Evolutionary conservation across 805 yeast genomes (phyloP), one percentile per base, ranked within the genome.

Genomic region (Cyberlindnera bimundalis): DNA sequence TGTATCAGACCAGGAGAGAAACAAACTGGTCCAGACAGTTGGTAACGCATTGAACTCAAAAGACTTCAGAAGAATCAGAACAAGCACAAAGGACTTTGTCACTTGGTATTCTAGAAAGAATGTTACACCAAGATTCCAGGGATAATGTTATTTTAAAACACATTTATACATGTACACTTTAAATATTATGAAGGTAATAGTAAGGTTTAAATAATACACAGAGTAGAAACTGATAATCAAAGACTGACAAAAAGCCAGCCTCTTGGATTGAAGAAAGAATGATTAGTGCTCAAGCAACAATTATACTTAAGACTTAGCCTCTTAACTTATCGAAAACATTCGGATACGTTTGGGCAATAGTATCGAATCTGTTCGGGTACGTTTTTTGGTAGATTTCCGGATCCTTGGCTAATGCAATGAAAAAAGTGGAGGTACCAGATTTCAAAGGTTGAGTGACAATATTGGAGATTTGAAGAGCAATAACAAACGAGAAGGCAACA

Each of bases 31-130:
- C 25, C 66, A 67, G 8, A 71, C 80, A 2, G 68, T 83, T 5
- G 71, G 70, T n/a, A 67, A 65, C 12, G 84, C 93, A 1, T 65
- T 86, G 36, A 73, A 70, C 27, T 77, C 81, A 18, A 81, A 77
- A 53, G 90, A 88, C 61, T 79, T 71, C 60, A 75, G 91, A 59
- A 75, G 86, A 48, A 78, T 87, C 19, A 75, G 96, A 53, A 68
- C 78, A 3, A 73, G 84, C 33, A 66, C 90, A 39, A 76, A 79
- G 53, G 91, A 84, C 57, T 91, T 90, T 58, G 78, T 86, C 29
- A 78, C 73, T 40, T 85, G 96, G 93, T 89, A 87, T 62, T 66
- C 81, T 24, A 70, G 96, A 52, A 83, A 87, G 59, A 84, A 86
- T 52, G 74, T 86, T 17, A 71, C 68, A 6, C 66, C 75, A 42